These are phyloP conservation scores for Casuarina glauca DNA, from an alignment of 306 rosid species.

Conservation along the genomic window DNA sequence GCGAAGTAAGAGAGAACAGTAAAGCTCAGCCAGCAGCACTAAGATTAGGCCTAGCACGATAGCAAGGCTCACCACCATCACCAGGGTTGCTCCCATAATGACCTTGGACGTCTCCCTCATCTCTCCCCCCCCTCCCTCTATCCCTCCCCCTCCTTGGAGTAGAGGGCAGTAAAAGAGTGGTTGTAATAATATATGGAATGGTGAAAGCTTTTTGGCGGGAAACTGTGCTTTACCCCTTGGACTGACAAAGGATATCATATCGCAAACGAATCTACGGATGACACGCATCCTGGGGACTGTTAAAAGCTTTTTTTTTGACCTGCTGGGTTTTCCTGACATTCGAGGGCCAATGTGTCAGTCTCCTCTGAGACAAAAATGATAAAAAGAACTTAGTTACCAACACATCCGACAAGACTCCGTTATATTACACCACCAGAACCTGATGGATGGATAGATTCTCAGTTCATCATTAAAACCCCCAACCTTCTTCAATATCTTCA, in stretches of 20 bases:
- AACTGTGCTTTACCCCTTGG: conserved; percentile 32
- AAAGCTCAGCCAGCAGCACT: conserved; percentile 83
- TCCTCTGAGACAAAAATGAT: background rate
- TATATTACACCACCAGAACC: background rate
- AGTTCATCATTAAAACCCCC: background rate
- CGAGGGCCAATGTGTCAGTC: conserved; percentile 37
- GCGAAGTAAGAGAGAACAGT: conserved; percentile 84
- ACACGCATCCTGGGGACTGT: conserved; percentile 46
- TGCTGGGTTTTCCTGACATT: conserved; percentile 34
- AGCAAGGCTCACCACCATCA: conserved; percentile 80
- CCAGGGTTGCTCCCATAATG: conserved; percentile 84
- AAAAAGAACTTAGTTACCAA: background rate
- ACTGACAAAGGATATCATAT: conserved; percentile 17
- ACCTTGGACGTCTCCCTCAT: conserved; percentile 91
- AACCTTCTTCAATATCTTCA: background rate
- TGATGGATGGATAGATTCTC: background rate
- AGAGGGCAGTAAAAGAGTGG: conserved; percentile 29
- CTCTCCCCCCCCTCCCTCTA: conserved; percentile 30
- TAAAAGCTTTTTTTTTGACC: conserved; percentile 31
- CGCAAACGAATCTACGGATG: conserved; percentile 35
- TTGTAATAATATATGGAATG: conserved; percentile 27
- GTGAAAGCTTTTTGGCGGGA: conserved; percentile 60
- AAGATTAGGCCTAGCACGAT: conserved; percentile 74
- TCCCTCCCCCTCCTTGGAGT: conserved; percentile 7
- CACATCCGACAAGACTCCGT: background rate